These are phyloP conservation scores for Epichloe baconii DNA, from an alignment of 2,329 filamentous ascomycete species.

Conservation along the genomic window DNA sequence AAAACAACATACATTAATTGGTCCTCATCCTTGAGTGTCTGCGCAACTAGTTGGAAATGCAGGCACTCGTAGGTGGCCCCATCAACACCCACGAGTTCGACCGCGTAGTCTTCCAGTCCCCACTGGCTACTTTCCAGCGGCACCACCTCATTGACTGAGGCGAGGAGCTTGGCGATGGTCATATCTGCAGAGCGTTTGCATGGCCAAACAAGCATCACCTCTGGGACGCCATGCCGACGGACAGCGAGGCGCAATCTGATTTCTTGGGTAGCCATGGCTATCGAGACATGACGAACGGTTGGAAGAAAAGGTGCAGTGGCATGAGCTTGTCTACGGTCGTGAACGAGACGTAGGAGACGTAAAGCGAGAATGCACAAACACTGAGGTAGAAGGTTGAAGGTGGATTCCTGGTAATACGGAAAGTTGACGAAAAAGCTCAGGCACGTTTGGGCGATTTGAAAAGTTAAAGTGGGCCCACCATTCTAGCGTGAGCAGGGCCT, in stretches of 20 bases:
- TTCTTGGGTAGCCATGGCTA: conserved; percentile 12
- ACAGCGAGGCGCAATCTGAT: conserved; percentile 65
- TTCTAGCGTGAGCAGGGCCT: too few species aligned
- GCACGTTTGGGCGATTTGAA: not conserved
- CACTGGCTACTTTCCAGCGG: conserved; percentile 72
- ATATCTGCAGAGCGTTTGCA: conserved; percentile 43
- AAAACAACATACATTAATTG: conserved; percentile 57
- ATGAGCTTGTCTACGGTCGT: too few species aligned
- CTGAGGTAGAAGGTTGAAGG: not conserved
- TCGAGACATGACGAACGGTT: conserved; percentile 12
- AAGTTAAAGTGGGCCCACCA: not conserved
- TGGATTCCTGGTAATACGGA: not conserved
- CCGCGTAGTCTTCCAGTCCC: conserved; percentile 81
- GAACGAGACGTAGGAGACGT: too few species aligned
- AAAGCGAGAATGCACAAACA: not conserved
- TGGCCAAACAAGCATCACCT: conserved; percentile 60
- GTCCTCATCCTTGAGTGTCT: conserved; percentile 69
- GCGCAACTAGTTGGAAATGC: conserved; percentile 63
- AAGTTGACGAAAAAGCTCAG: not conserved
- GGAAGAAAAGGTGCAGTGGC: not conserved
- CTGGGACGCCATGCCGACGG: conserved; percentile 59
- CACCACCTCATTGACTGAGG: conserved; percentile 65
- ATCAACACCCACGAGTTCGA: conserved; percentile 49
- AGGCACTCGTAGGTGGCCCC: conserved; percentile 69
- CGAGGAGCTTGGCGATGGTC: conserved; percentile 64